Conservation (phyloP, 1,284 basidiomycete species). For the Veloboletus limbatus region DNA sequence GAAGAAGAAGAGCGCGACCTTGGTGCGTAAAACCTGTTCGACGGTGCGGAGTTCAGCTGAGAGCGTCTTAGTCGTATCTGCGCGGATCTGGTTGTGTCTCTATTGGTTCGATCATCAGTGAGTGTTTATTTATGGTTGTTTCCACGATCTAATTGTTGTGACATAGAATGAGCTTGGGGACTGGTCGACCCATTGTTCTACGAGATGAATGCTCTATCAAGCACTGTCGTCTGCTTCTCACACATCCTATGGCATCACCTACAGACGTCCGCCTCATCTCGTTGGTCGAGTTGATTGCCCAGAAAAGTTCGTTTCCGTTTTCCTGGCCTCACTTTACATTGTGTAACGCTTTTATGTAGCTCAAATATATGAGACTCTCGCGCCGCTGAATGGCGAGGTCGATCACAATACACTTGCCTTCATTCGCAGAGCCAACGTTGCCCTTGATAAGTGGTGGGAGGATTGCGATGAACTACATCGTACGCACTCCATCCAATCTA, state of each 20-base stretch:
- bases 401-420: slow-evolving; percentile 82
- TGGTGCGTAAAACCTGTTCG: slow-evolving; percentile 43
- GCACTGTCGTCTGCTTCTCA: slow-evolving; percentile 77
- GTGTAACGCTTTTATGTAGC: slow-evolving; percentile 44
- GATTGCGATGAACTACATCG: slow-evolving; percentile 84
- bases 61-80: slow-evolving; percentile 69
- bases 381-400: slow-evolving; percentile 82
- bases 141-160: slow-evolving; percentile 20
- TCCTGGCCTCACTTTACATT: slow-evolving; percentile 17
- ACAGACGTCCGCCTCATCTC: slow-evolving; percentile 88
- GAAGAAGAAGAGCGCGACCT: slow-evolving; percentile 87
- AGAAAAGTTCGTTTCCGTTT: slow-evolving; percentile 62
- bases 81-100: slow-evolving; percentile 90
- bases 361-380: slow-evolving; percentile 86
- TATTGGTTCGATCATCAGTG: slow-evolving; percentile 93
- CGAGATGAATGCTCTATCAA: slow-evolving; percentile 85
- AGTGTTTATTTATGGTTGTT: slow-evolving; percentile 29
- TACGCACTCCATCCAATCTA: slow-evolving; percentile 33
- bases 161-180: slow-evolving; percentile 84
- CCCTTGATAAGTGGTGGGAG: slow-evolving; percentile 85
- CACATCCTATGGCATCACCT: slow-evolving; percentile 81
- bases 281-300: slow-evolving; percentile 85
- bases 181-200: slow-evolving; percentile 84
- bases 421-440: slow-evolving; percentile 80
- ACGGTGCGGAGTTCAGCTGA: slow-evolving; percentile 9